Conservation (phyloP, 2,329 filamentous ascomycete genomes). For the Paraphaeosphaeria minitans region DNA sequence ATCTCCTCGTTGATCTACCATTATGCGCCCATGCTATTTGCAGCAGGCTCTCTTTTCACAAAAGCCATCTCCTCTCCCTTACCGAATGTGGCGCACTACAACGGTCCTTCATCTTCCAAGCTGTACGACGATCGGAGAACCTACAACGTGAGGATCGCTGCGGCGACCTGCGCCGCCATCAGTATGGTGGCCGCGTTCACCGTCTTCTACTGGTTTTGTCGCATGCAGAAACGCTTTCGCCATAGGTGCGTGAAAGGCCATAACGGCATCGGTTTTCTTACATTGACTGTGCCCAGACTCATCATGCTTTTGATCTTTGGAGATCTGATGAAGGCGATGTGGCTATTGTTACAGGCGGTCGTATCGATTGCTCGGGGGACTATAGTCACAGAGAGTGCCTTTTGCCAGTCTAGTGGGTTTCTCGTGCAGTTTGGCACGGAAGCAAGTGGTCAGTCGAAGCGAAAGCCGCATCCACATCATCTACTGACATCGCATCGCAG, state of each 20-base stretch:
- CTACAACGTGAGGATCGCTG: slow-evolving; percentile 41
- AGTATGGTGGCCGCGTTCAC: slow-evolving; percentile 63
- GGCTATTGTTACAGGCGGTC: slow-evolving; percentile 69
- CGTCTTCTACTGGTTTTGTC: slow-evolving; percentile 72
- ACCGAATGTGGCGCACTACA: slow-evolving; percentile 11
- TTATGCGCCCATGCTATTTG: background rate
- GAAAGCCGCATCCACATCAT: background rate
- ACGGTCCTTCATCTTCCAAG: slow-evolving; percentile 4
- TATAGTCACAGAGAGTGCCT: slow-evolving; percentile 57
- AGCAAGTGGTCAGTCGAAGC: slow-evolving; percentile 58
- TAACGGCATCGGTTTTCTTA: background rate
- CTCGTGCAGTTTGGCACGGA: slow-evolving; percentile 70
- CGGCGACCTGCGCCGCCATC: slow-evolving; percentile 47
- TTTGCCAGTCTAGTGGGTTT: slow-evolving; percentile 73
- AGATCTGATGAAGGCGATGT: slow-evolving; percentile 72
- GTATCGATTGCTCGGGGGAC: slow-evolving; percentile 61
- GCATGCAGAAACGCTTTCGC: slow-evolving; percentile 75
- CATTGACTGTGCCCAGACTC: slow-evolving; percentile 55
- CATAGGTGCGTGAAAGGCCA: slow-evolving; percentile 65
- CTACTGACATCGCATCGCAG: slow-evolving; percentile 40
- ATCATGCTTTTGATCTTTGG: slow-evolving; percentile 76
- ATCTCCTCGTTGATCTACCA: background rate
- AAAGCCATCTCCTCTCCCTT: slow-evolving; percentile 11
- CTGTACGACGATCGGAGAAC: slow-evolving; percentile 26
- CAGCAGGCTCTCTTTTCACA: slow-evolving; percentile 2